Evolutionary conservation across 1,284 basidiomycete species (phyloP), one percentile per base, ranked within the genome.

Genomic region (Sporisorium iseilematis-ciliati): DNA sequence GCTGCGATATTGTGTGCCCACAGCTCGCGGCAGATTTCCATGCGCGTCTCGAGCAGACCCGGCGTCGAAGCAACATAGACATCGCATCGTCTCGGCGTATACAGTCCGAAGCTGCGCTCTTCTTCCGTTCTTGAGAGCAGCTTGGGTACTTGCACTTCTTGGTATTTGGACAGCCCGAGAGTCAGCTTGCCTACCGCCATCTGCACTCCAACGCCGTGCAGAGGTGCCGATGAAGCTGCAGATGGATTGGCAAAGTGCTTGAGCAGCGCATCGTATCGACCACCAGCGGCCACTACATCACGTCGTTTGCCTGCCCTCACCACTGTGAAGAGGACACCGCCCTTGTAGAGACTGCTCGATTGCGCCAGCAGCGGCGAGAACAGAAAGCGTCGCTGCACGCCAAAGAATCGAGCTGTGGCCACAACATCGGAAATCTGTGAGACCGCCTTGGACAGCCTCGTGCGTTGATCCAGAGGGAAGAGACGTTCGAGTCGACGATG

Each of bases 1-100:
- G 93, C 91, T 71, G 92, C 92, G 81, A 95, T 93, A 55, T 89
- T 90, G 78, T 92, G 88, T 71, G 90, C 88, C 93, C 93, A 95
- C 25, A 95, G 87, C 69, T 91, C 88, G 3, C 91, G 87, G 8
- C 90, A 91, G 16, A 94, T 88, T 79, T 94, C 92, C 21, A 94
- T 88, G 31, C 93, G 89, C 54, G 93, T 92, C 67, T 90, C 89
- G 26, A 94, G 86, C 78, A 91, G 88, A 12, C 92, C 92, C 1
- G 90, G 88, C 60, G 92, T 90, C 75, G 92, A 92, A 18, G 93
- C 90, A 16, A 95, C 86, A 67, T 89, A 90, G 21, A 89, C 88
- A 73, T 89, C 93, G 75, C 93, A 94, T 42, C 93, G 88, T 14
- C 92, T 89, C 20, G 93, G 92, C 83, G 92, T 92, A 91, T 92